These are phyloP conservation scores for Chenopodium suecicum DNA, from an alignment of 148 eudicot genomes.

Conservation along the genomic window DNA sequence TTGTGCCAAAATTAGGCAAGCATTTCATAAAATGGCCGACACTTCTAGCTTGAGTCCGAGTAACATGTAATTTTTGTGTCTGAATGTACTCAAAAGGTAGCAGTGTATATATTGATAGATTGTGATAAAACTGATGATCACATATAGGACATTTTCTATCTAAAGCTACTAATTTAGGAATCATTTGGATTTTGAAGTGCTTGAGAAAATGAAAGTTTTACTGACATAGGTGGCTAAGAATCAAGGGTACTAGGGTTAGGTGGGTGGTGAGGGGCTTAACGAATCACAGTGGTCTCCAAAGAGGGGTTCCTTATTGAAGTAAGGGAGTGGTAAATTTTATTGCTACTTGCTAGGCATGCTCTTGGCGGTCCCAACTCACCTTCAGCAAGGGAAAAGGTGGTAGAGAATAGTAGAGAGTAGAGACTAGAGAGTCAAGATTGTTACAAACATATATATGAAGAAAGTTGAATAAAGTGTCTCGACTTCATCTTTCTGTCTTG, in stretches of 20 bases:
- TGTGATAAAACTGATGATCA: too few species aligned
- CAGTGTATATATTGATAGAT: not conserved
- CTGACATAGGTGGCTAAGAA: too few species aligned
- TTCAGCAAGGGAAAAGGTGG: not conserved
- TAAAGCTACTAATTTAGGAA: not conserved
- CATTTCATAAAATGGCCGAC: too few species aligned
- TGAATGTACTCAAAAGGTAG: not conserved
- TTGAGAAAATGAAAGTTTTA: not conserved
- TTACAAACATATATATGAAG: not conserved
- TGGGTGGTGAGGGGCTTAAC: not conserved
- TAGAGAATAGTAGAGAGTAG: too few species aligned
- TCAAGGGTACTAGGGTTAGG: not conserved
- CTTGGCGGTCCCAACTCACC: too few species aligned
- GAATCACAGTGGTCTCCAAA: not conserved
- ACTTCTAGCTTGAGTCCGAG: too few species aligned
- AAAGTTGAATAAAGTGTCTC: not conserved
- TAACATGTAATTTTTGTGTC: too few species aligned
- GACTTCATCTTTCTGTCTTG: not conserved
- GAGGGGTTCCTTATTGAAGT: not conserved
- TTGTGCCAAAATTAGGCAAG: too few species aligned
- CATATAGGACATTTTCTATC: not conserved
- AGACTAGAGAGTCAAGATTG: not conserved
- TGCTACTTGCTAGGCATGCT: too few species aligned
- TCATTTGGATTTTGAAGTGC: not conserved
- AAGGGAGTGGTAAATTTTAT: not conserved